These are phyloP conservation scores for Aspergillaceae sp. DNA, from an alignment of 2,329 filamentous ascomycete genomes.

Conservation along the genomic window DNA sequence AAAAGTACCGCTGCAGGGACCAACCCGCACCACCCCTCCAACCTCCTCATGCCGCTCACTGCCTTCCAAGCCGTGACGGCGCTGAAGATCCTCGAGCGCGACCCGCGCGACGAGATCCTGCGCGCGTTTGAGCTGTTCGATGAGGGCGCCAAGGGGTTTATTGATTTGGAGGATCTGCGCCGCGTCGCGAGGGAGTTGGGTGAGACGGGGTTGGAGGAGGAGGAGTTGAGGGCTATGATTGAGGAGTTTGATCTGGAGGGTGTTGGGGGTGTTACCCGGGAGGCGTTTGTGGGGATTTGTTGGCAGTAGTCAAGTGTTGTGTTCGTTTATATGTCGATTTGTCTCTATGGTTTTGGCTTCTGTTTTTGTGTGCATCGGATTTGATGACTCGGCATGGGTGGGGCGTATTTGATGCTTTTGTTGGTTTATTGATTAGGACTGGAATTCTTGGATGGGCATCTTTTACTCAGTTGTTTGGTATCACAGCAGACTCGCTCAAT, in stretches of 20 bases:
- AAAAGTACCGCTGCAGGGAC: constrained; percentile 20
- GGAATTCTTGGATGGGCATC: too few species aligned
- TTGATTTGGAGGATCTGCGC: constrained; percentile 78
- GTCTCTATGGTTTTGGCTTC: too few species aligned
- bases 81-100: constrained; percentile 67
- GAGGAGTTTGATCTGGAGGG: constrained; percentile 95
- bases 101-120: constrained; percentile 83
- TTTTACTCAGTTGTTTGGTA: too few species aligned
- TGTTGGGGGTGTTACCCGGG: constrained; percentile 63
- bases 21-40: constrained; percentile 51
- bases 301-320: constrained; percentile 33
- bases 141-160: constrained; percentile 80
- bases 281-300: constrained; percentile 60
- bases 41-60: constrained; percentile 62
- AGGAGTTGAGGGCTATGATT: constrained; percentile 92
- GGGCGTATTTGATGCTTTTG: too few species aligned
- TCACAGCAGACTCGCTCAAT: too few species aligned
- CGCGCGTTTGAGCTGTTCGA: constrained; percentile 92
- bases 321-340: too few species aligned
- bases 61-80: constrained; percentile 71
- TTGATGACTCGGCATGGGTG: too few species aligned
- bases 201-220: constrained; percentile 76
- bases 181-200: constrained; percentile 84
- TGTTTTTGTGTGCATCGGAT: too few species aligned
- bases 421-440: too few species aligned